Evolutionary conservation across 495 filamentous ascomycete species (phyloP), one percentile per base, ranked within the genome.

Genomic region (Lophium mytilinum): DNA sequence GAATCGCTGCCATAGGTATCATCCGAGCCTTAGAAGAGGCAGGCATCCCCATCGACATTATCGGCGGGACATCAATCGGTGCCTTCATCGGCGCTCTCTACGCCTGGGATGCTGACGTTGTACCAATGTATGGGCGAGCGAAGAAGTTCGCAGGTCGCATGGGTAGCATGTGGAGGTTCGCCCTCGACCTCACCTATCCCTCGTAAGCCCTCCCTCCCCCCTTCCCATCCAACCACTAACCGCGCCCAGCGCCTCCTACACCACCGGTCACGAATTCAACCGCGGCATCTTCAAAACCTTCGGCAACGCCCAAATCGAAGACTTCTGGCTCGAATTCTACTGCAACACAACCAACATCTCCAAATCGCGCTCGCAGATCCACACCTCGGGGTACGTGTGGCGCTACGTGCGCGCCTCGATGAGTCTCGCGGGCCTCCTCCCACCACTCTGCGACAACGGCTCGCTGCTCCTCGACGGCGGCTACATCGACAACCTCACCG

Each of bases 221-320:
- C 2, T 5, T 24, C 18, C 34, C 4, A 24, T 9, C 9, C n/a
- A 45, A 37, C 15, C 10, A 37, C 19, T 49, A 54, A 45, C 57
- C 40, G 6, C n/a, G 52, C 19, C 24, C 42, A 70, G 68, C 47
- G 70, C 65, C 18, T 95, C 91, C 12, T 98, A 98, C 71, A 98
- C 93, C 7, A 98, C 93, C 0, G 93, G 93, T 4, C 93, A 98
- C 69, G 93, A 97, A 65, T 98, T 98, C 80, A 98, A 98, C 68
- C 88, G 93, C 3, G 94, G 94, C 10, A 96, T 98, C 66, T 98
- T 97, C 81, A 97, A 97, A 72, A 90, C 93, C 0, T 95, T 98
- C 70, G 92, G 90, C 9, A 88, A 95, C 58, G 85, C 87, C 37
- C 93, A 96, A 69, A 97, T 98, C 53, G 93, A 98, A 72, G 94